Evolutionary conservation across 2,329 filamentous ascomycete species (phyloP).

Genomic region (Pseudopyricularia javanii): DNA sequence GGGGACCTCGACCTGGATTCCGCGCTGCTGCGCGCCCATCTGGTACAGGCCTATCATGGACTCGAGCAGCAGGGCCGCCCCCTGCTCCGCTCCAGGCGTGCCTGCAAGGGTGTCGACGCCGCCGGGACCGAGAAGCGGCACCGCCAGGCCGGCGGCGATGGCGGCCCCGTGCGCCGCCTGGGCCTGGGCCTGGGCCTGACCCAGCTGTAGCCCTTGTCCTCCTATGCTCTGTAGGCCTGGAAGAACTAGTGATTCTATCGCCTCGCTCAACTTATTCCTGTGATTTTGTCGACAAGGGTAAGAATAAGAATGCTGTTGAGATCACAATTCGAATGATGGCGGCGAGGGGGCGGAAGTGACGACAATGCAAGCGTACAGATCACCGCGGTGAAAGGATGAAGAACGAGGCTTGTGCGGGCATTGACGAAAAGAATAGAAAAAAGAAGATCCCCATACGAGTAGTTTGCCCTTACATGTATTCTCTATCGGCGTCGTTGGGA

Average conservation of each 20-base stretch:
- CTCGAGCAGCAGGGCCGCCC: conserved; percentile 1
- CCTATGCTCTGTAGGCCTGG: conserved; percentile 1
- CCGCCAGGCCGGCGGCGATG: not conserved
- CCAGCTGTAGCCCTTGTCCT: not conserved
- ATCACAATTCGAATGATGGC: not conserved
- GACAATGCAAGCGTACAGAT: too few relatives aligned
- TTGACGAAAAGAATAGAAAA: not conserved
- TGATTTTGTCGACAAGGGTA: not conserved
- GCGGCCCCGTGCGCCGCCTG: not conserved
- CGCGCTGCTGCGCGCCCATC: conserved; percentile 2
- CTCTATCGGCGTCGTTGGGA: not conserved
- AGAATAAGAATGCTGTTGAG: not conserved
- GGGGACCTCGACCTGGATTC: conserved; percentile 2
- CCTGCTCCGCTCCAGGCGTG: not conserved
- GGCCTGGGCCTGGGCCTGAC: not conserved
- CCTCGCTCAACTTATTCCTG: conserved; percentile 3
- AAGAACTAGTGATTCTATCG: conserved; percentile 2
- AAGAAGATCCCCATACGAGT: not conserved
- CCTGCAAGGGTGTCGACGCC: not conserved
- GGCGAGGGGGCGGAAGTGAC: not conserved
- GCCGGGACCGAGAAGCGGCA: not conserved
- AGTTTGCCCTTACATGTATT: conserved; percentile 2
- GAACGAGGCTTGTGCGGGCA: too few relatives aligned
- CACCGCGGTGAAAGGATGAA: not conserved
- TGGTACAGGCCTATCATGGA: conserved; percentile 2